Evolutionary conservation across 2,329 filamentous ascomycete genomes (phyloP), one percentile per base, ranked within the genome.

Genomic region (Fusarium sp.): DNA sequence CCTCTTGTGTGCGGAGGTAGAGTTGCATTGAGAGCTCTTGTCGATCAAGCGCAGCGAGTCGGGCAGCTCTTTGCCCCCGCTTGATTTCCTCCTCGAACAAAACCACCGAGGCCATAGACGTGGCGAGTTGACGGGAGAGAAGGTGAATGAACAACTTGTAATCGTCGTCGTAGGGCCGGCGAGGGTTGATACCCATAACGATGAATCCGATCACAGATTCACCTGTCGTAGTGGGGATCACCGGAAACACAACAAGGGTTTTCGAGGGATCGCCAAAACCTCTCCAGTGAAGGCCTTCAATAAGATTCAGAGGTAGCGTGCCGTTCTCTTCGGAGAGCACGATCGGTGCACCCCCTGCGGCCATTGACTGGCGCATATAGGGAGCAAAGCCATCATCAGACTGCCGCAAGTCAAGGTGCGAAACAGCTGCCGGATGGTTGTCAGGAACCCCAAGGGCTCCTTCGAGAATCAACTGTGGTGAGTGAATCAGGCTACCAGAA

Each of bases 31-130:
- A 93, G 4, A 96, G 86, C 74, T 94, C 91, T 70, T 94, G 92
- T 2, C 91, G 89, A 78, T 96, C 93, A 65, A 93, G 82, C 3
- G 92, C 92, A 10, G 93, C 93, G 36, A 94, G 83, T 59, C 89
- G 89, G 18, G 93, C 93, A 2, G 92, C 93, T 72, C 86, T 87
- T 78, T 94, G 90, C 1, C 92, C 91, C 65, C 92, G 87, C 62
- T 88, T 88, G 68, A 95, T 94, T 76, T 96, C 93, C 71, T 95
- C 93, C 76, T 95, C 93, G 62, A 95, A 95, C 2, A 96, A 80
- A 0, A 95, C 92, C 1, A 95, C 93, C 0, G 92, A 95, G 1
- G 93, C 93, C 78, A 95, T 86, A 0, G 92, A 94, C 0, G 93
- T 95, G 9, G 91, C 92, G 9, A 95, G 83, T 76, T 95, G 93